Conservation (phyloP, 2,329 filamentous ascomycete genomes). For the Monosporascus ibericus region DNA sequence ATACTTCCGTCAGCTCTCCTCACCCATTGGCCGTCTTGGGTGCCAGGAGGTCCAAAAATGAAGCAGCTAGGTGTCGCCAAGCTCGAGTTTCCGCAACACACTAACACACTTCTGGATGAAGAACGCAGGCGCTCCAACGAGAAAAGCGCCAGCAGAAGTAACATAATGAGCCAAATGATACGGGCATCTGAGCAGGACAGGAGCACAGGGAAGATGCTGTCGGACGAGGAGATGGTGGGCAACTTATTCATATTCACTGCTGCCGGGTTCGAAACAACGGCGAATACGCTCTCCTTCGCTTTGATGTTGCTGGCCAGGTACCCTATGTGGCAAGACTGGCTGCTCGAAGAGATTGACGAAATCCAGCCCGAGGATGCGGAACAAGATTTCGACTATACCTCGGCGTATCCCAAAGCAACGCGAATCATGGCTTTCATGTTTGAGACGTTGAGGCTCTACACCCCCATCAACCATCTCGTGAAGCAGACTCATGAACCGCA, state of each 20-base stretch:
- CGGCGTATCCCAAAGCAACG: constrained; percentile 33
- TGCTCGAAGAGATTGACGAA: constrained; percentile 40
- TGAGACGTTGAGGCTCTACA: constrained; percentile 37
- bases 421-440: constrained; percentile 41
- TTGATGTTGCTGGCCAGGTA: constrained; percentile 39
- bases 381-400: constrained; percentile 32
- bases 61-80: too few species aligned
- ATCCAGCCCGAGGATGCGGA: constrained; percentile 22
- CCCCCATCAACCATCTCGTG: constrained; percentile 30
- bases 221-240: not conserved
- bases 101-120: too few species aligned
- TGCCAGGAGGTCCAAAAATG: too few species aligned
- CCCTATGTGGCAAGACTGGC: constrained; percentile 45
- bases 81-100: too few species aligned
- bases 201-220: too few species aligned
- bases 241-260: constrained; percentile 41
- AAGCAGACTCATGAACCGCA: constrained; percentile 25
- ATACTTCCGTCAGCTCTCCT: too few species aligned
- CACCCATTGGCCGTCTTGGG: too few species aligned
- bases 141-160: too few species aligned
- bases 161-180: too few species aligned
- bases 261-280: constrained; percentile 43
- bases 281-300: constrained; percentile 43
- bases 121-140: too few species aligned
- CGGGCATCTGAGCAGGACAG: too few species aligned